Base-by-base conservation (phyloP, 192 early-diverging fungal species). In the Phlyctochytrium arcticum region DNA sequence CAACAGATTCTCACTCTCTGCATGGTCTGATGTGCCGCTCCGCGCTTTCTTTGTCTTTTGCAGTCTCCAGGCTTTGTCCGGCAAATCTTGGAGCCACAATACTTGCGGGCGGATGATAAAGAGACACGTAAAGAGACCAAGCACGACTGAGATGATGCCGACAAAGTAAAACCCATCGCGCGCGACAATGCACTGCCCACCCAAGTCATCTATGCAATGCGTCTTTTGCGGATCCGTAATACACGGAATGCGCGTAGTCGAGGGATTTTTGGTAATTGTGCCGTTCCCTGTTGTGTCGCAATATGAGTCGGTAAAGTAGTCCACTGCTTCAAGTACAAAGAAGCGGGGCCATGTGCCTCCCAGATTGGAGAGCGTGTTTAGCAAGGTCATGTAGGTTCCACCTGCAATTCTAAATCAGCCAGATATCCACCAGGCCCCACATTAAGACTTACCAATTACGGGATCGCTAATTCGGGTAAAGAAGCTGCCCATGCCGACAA, bases 341-440 rank as follows among this genome's bases (percentile, higher is more conserved):
- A 87, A 96, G 26, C 89, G 84, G 0, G 94, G 92, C 96, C 93
- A 97, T 5, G 94, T 98, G 29, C 96, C 96, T 44, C 95, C 96
- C 71, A 98, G 90, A 74, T 98, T 98, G 65, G 87, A 90, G 55
- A 97, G 72, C 1, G 96, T 98, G 69, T 96, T 95, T 36, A 98
- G 78, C 66, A 83, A 63, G 17, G 82, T 84, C 82, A 84, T 84
- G 67, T 84, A 84, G 6, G 79, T 84, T 17, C 82, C 82, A 19
- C 78, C 68, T 69, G 44, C 39, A 19, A 44, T 44, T 12, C 12
- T 44, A 12, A 44, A 19, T 44, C 21, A 44, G 39, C 23, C n/a
- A 57, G 9, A 26, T 33, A 30, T 30, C 1, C 55, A 57, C 7
- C 30, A 2, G 17, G 23, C n/a, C n/a, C 24, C 15, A 36, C 35